phyloP scores from a whole-genome alignment of 2,329 filamentous ascomycete genomes.

The Periconia sp. region DNA sequence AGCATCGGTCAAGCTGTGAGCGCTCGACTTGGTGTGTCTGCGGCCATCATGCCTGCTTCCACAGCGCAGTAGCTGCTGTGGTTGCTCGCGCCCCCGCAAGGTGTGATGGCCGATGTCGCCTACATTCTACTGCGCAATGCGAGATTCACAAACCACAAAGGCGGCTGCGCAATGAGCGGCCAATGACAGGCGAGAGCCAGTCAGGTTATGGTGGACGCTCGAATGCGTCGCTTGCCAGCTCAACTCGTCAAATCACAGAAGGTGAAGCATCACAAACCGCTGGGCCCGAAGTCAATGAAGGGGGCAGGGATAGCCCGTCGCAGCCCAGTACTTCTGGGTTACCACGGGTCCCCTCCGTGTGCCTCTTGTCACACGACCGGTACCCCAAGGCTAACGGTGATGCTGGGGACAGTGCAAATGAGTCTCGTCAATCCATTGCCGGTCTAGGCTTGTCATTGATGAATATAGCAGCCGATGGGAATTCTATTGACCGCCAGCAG shows the following conservation, averaged over 20 bases:
- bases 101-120: constrained; percentile 22
- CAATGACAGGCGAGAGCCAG: constrained; percentile 9
- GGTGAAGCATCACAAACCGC: constrained; percentile 23
- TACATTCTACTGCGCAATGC: constrained; percentile 18
- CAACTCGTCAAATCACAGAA: constrained; percentile 4
- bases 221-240: constrained; percentile 15
- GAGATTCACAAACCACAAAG: constrained; percentile 16
- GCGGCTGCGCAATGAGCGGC: constrained; percentile 10
- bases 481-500: constrained; percentile 30
- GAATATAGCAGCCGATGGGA: constrained; percentile 27
- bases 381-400: constrained; percentile 30
- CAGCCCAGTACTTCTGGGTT: constrained; percentile 41
- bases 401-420: constrained; percentile 25
- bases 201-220: constrained; percentile 13
- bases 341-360: constrained; percentile 45
- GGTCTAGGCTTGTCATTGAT: constrained; percentile 44
- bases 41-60: constrained; percentile 64
- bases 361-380: constrained; percentile 43
- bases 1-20: constrained; percentile 31
- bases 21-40: constrained; percentile 58
- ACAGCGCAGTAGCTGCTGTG: constrained; percentile 34
- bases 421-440: constrained; percentile 28
- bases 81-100: constrained; percentile 11
- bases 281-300: constrained; percentile 24
- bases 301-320: constrained; percentile 30